Evolutionary conservation across 768 basidiomycete genomes (phyloP), one percentile per base, ranked within the genome.

Genomic region (Russula lepida): DNA sequence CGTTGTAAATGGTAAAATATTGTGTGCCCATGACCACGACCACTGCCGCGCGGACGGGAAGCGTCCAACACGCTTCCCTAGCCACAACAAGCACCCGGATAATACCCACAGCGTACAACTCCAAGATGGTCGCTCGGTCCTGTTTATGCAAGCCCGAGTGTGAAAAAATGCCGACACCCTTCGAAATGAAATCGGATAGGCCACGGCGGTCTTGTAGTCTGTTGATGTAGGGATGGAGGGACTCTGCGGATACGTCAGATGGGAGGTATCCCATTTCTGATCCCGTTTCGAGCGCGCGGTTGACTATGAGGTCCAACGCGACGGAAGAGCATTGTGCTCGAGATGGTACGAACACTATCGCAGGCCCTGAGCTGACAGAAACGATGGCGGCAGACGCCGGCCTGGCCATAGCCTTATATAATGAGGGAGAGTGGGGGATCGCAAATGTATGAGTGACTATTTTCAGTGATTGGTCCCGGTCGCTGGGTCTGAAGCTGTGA

Each of bases 1-100:
- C 77, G 39, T 70, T 72, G 43, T 78, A 75, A 7, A 77, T 66
- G 58, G 82, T 76, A 27, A 85, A 71, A 71, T 91, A 95, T 71
- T 99, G 97, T 4, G 95, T 92, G 19, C 92, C 89, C 87, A 98
- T 88, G 48, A 92, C 86, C 39, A 98, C 77, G 17, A 98, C 95
- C 6, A 82, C 82, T 7, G 81, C 79, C 1, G 90, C 91, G 55
- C 85, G 82, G 19, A 94, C 82, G 21, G 95, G 93, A n/a, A 98
- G 71, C 30, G 82, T 84, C 94, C 94, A 95, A 70, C 89, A 92
- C 15, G 85, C 78, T 44, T 95, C 92, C 39, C 86, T 82, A 4
- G 95, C 86, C 0, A 84, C 86, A 62, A 98, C 76, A 28, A 99
- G 76, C 13, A 94, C 87, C 7, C 85, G 84, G 44, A 98, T 69